These are phyloP conservation scores for Haemoproteus tartakovskyi DNA, from an alignment of 169 alveolate species.

Conservation along the genomic window DNA sequence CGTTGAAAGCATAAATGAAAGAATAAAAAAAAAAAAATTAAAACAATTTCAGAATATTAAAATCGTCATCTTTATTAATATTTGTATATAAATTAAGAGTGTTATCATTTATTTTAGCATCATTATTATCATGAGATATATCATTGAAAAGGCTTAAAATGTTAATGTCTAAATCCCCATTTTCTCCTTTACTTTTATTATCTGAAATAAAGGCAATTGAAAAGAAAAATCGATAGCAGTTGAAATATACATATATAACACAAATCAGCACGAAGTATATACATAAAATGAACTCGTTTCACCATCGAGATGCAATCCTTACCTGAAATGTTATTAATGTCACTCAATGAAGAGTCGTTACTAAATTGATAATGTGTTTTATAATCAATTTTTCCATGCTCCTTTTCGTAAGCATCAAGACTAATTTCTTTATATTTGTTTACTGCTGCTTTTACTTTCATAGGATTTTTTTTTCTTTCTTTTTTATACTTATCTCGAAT, in stretches of 20 bases:
- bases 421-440: constrained; percentile 67
- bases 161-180: constrained; percentile 23
- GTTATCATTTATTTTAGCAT: constrained; percentile 6
- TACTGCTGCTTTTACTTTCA: constrained; percentile 67
- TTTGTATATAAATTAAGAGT: neutral
- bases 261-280: too few species aligned
- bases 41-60: constrained; percentile 27
- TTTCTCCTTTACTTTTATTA: neutral
- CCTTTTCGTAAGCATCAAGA: constrained; percentile 71
- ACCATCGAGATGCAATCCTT: constrained; percentile 6
- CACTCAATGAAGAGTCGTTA: constrained; percentile 66
- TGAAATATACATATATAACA: neutral
- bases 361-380: constrained; percentile 69
- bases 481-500: constrained; percentile 75
- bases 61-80: constrained; percentile 12
- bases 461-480: constrained; percentile 75
- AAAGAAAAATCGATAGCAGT: neutral
- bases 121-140: too few species aligned
- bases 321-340: constrained; percentile 33
- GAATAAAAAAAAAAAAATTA: too few species aligned
- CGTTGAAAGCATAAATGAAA: neutral
- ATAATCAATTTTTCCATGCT: constrained; percentile 74
- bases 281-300: neutral
- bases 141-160: constrained; percentile 23
- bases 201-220: neutral